Evolutionary conservation across 305 asterid species (phyloP).

Genomic region (Plantago coronopus): DNA sequence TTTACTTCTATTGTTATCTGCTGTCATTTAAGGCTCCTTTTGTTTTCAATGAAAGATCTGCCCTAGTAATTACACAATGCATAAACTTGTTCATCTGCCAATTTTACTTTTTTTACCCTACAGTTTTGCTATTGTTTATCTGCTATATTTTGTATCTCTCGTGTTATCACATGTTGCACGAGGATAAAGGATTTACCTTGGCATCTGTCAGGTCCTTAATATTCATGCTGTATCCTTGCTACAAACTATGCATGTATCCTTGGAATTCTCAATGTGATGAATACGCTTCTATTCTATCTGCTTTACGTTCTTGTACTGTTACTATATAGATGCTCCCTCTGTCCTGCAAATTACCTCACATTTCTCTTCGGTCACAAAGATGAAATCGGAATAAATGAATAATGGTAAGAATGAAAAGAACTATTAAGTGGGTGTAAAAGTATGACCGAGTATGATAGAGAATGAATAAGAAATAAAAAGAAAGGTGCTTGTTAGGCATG

Average conservation of each 20-base stretch:
- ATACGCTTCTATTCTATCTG: not conserved
- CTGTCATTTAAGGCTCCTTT: too few species aligned
- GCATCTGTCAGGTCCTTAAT: too few species aligned
- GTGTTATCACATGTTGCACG: too few species aligned
- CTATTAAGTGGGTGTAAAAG: not conserved
- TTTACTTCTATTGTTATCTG: not conserved
- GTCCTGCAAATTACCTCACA: not conserved
- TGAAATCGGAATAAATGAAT: not conserved
- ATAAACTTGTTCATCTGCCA: not conserved
- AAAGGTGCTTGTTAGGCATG: not conserved
- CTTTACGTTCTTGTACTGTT: not conserved
- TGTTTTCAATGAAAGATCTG: slow-evolving; percentile 5
- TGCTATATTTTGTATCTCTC: not conserved
- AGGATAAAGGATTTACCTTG: too few species aligned
- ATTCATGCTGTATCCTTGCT: not conserved
- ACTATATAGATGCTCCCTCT: not conserved
- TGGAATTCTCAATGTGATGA: not conserved
- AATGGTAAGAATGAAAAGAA: not conserved
- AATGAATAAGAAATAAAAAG: not conserved
- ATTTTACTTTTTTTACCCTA: not conserved
- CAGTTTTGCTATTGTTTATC: not conserved
- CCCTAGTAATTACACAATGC: not conserved
- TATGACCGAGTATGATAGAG: not conserved
- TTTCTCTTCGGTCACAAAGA: not conserved
- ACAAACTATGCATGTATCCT: not conserved